A percentile compares a stretch with the other conserved stretches of the same genome.
These are phyloP conservation scores for Cynara cardunculus DNA, from an alignment of 129 eudicot species.

Conservation along the genomic window DNA sequence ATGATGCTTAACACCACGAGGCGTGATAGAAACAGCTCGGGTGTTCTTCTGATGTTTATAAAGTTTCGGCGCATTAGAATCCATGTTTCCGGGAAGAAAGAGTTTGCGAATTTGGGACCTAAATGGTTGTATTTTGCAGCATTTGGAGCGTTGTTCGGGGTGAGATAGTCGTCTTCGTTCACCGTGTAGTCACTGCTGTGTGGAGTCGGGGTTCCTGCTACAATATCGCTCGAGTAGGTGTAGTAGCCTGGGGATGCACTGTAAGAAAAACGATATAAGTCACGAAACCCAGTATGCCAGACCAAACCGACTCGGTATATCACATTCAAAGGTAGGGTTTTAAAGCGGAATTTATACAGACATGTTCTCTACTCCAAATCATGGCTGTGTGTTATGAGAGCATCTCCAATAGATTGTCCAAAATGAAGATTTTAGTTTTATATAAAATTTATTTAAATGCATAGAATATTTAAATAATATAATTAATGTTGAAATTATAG, in stretches of 20 bases:
- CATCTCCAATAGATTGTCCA: not conserved
- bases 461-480: too few species aligned
- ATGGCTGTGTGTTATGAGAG: not conserved
- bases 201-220: conserved; percentile 69
- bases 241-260: conserved; percentile 66
- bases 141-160: conserved; percentile 46
- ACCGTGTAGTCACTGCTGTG: conserved; percentile 78
- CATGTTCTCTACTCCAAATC: not conserved
- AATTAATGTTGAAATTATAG: not conserved
- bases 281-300: not conserved
- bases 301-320: not conserved
- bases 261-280: not conserved
- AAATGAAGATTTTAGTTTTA: too few species aligned
- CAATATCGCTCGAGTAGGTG: conserved; percentile 54
- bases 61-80: conserved; percentile 73
- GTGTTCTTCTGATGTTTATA: conserved; percentile 64
- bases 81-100: conserved; percentile 64
- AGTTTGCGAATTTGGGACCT: conserved; percentile 62
- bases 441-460: too few species aligned
- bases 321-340: not conserved
- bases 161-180: conserved; percentile 67
- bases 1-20: conserved; percentile 63
- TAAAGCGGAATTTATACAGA: not conserved
- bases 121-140: conserved; percentile 28
- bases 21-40: conserved; percentile 75